Base-by-base conservation (phyloP, 768 basidiomycete genomes). In the Cantharellus anzutake region DNA sequence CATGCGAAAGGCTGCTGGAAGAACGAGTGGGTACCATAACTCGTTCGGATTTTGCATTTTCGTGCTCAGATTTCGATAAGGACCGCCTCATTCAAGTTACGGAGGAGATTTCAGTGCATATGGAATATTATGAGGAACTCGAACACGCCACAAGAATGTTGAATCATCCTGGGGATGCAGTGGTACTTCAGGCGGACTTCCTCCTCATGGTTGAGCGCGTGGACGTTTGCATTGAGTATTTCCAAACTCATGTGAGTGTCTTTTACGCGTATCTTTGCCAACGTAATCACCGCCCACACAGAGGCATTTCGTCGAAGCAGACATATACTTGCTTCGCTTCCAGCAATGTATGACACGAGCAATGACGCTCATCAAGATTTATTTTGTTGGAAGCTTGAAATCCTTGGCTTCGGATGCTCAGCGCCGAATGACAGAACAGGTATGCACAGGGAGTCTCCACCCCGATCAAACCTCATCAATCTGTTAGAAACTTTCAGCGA, bases 291-390 rank as follows among this genome's bases (percentile, higher is more conserved):
- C 4, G 39, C 51, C 56, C 2, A 56, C 57, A 16, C 65, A 98
- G 92, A 80, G 89, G 63, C 83, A 92, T 68, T 99, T 83, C 72
- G 79, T 79, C 64, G 96, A 98, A 73, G 83, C 91, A 4, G 91
- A 97, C 65, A 74, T 99, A 20, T 97, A 96, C 69, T 74, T 96
- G n/a, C 77, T 99, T 39, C 82, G 96, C 34, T 98, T 93, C 71
- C 94, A 96, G 67, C 96, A 99, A 70, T 99, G 96, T 69, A 85
- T 98, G 80, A 96, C 91, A 0, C 81, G 96, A 37, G 86, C 90
- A 5, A 97, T 98, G 94, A 98, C 93, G 0, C 77, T 99, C 51
- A 89, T 98, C 73, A 94, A 88, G 71, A 93, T 98, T 82, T 92
- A 86, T 71, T 97, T 96, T 66, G 82, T 94, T 3, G 84, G 83